Evolutionary conservation across 2,329 filamentous ascomycete genomes (phyloP).

Genomic region (Beauveria brongniartii): DNA sequence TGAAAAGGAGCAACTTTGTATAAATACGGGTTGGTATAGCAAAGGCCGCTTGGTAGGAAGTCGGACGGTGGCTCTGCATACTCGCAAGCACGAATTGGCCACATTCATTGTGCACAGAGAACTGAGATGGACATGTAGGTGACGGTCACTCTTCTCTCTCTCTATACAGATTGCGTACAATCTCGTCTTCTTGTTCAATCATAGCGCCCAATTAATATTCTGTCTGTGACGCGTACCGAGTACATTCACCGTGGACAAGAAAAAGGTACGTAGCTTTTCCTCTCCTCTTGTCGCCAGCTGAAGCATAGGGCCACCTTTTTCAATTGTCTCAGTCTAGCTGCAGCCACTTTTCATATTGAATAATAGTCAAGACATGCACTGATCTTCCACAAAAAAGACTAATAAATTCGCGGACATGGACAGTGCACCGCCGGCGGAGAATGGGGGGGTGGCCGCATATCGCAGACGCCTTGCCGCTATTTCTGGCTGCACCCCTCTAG

Average conservation of each 20-base stretch:
- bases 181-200: neutral
- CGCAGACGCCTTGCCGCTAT: neutral
- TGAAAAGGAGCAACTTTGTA: too few species aligned
- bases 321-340: too few species aligned
- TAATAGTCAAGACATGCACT: too few species aligned
- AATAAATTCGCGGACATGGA: neutral
- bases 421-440: neutral
- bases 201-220: too few species aligned
- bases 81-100: neutral
- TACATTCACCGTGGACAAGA: too few species aligned
- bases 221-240: too few species aligned
- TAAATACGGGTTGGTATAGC: neutral
- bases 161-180: neutral
- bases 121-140: too few species aligned
- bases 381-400: neutral
- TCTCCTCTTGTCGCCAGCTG: too few species aligned
- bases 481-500: neutral
- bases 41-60: neutral
- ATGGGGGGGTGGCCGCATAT: neutral
- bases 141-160: neutral
- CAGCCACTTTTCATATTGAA: too few species aligned
- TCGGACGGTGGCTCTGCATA: neutral
- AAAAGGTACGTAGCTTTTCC: too few species aligned
- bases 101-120: neutral
- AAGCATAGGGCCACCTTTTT: too few species aligned